phyloP scores from a whole-genome alignment of 306 rosid genomes.

The Vicia sativa region DNA sequence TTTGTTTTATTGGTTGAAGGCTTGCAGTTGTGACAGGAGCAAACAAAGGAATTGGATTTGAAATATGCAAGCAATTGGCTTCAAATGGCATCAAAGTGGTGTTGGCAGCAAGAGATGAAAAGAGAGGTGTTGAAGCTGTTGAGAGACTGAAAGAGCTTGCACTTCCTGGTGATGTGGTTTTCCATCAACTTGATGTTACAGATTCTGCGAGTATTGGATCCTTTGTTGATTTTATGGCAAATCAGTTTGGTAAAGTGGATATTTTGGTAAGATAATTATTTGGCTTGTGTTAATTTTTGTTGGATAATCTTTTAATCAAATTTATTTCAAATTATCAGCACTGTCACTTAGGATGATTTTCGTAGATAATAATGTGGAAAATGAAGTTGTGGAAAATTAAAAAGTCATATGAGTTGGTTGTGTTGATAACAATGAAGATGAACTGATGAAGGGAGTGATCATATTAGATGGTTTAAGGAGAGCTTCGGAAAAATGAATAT shows the following conservation, averaged over 20 bases:
- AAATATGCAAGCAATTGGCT: slow-evolving; percentile 26
- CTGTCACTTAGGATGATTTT: no score
- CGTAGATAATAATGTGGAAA: no score
- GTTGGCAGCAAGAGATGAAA: slow-evolving; percentile 34
- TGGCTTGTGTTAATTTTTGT: neutral
- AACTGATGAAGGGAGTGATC: no score
- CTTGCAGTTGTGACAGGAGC: slow-evolving; percentile 36
- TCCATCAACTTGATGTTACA: slow-evolving; percentile 11
- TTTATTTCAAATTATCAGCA: no score
- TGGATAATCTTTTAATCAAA: no score
- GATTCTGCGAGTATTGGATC: neutral
- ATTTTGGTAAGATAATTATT: neutral
- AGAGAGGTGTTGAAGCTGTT: slow-evolving; percentile 34
- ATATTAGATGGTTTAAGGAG: no score
- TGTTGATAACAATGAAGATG: no score
- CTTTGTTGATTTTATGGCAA: neutral
- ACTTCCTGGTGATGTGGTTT: neutral
- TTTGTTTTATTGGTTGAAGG: neutral
- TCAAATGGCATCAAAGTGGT: slow-evolving; percentile 31
- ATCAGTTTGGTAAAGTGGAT: slow-evolving; percentile 1
- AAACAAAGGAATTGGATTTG: slow-evolving; percentile 34
- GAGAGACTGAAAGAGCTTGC: neutral
- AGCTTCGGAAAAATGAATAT: no score
- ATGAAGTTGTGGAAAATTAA: no score
- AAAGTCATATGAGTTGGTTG: no score